Evolutionary conservation across 352 stramenopile species (phyloP), one percentile per base, ranked within the genome.

Genomic region (Globisporangium cystogenes): DNA sequence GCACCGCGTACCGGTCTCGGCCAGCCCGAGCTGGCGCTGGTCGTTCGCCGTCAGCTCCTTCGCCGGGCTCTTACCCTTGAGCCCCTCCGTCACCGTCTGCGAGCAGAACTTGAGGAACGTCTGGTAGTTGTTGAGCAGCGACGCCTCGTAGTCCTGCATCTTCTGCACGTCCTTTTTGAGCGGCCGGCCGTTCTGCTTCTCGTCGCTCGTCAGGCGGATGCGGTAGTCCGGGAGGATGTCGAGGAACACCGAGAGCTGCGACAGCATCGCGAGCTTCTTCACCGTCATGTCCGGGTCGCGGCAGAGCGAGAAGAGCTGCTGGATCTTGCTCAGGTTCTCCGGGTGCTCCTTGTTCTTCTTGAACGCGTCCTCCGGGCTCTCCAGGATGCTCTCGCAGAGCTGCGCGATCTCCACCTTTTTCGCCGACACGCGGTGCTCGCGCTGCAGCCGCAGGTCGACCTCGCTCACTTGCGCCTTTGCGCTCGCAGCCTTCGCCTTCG

Each of bases 201-300:
- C 93, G 3, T 90, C 71, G 1, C 77, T 95, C 31, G 90, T 78
- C 23, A 88, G 57, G 55, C 94, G 90, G 48, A 99, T 98, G 49
- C 95, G 84, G 73, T 99, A 98, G 55, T 91, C 82, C 0, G 96
- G 96, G 31, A 98, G 49, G 31, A 99, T 96, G 52, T 99, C 96
- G 40, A 97, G 74, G 53, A 98, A 98, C 31, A 99, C 90, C 1
- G 95, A 95, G 16, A 98, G 65, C 46, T 97, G 70, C 8, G 92
- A 98, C 44, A 98, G 71, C 60, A 98, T 70, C 21, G 82, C 94
- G 8, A 98, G 74, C 49, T 90, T 89, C 57, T 81, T 74, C 44
- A 96, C 72, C 1, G 76, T 89, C 20, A 66, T 47, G 55, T 96
- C 87, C 11, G 76, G 67, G 45, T 96, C 87, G 20, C 67, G 67